Evolutionary conservation across 176 grass and related monocot genomes (phyloP), one percentile per base, ranked within the genome.

Genomic region (Oryza glaberrima): DNA sequence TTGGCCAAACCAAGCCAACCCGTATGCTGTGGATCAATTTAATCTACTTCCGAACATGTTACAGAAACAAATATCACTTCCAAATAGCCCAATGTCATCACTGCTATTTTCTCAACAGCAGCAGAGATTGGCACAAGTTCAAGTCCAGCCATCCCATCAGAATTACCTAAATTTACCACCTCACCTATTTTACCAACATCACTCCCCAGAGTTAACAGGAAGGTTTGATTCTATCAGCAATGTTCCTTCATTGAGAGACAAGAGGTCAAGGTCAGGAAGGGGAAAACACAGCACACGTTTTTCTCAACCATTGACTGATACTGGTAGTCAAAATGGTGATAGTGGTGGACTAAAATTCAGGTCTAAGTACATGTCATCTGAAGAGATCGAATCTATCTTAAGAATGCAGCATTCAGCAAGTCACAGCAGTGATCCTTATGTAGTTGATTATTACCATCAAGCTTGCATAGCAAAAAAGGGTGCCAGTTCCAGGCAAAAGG

Each of bases 401-500:
- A 94, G 89, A 91, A 99, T 96, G 90, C 97, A 99, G 74, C 90
- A 96, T 81, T 89, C 93, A 26, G 92, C 92, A 76, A 94, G 84
- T 64, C 94, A 99, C 86, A 91, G 83, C 78, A 99, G 85, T 82
- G 97, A 99, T 92, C 94, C 97, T 82, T 99, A 99, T 41, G 64
- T 89, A 28, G 92, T 92, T n/a, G 97, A 99, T 78, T 99, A 99
- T 81, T 99, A 99, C 58, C 97, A 99, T 82, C 94, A 96, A 90
- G 97, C 97, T 89, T 94, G 94, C 90, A 90, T 99, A 61, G 93
- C 92, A 2, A 99, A 99, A 82, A 93, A 80, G 76, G 83, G 91
- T 65, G 74, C 79, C 58, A 86, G 48, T 81, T 83, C 86, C 63
- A 94, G 81, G 84, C 91, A 89, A 54, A 95, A 89, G 79, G 43